Percentiles rank a stretch among this genome's conserved stretches.
Evolutionary conservation across 2,329 filamentous ascomycete species (phyloP).

Genomic region (Lojkania enalia): DNA sequence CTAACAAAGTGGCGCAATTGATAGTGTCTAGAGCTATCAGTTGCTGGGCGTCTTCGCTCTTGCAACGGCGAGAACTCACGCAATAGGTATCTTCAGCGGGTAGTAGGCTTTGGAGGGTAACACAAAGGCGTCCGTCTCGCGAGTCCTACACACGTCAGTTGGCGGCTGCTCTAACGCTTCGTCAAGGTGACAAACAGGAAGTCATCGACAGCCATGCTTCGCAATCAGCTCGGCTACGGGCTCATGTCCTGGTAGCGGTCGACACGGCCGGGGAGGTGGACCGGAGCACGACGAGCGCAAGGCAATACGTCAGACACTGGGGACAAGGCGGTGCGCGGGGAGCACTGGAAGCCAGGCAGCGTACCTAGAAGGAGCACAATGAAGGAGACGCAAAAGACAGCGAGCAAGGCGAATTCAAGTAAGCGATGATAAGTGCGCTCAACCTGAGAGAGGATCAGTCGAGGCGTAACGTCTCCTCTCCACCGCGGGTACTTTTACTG

Average conservation of each 20-base stretch:
- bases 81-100: conserved; percentile 53
- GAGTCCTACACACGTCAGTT: conserved; percentile 44
- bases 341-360: neutral
- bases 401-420: neutral
- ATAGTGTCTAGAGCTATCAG: conserved; percentile 66
- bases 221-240: conserved; percentile 27
- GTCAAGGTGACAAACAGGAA: conserved; percentile 30
- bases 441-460: neutral
- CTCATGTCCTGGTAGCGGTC: conserved; percentile 31
- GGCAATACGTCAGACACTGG: conserved; percentile 14
- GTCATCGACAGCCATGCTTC: conserved; percentile 46
- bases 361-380: neutral
- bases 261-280: conserved; percentile 14
- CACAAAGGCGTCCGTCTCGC: conserved; percentile 52
- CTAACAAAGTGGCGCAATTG: conserved; percentile 90
- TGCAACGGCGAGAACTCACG: conserved; percentile 37
- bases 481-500: neutral
- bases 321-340: conserved; percentile 3
- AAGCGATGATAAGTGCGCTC: neutral
- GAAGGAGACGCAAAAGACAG: neutral
- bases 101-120: conserved; percentile 52
- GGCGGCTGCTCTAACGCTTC: neutral
- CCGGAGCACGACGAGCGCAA: neutral
- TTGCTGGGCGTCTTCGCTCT: neutral
- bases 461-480: neutral